Percentiles rank a stretch among this genome's conserved stretches.
These are phyloP conservation scores for Umbelopsis ramanniana DNA, from an alignment of 192 early-diverging fungal species.

Conservation along the genomic window DNA sequence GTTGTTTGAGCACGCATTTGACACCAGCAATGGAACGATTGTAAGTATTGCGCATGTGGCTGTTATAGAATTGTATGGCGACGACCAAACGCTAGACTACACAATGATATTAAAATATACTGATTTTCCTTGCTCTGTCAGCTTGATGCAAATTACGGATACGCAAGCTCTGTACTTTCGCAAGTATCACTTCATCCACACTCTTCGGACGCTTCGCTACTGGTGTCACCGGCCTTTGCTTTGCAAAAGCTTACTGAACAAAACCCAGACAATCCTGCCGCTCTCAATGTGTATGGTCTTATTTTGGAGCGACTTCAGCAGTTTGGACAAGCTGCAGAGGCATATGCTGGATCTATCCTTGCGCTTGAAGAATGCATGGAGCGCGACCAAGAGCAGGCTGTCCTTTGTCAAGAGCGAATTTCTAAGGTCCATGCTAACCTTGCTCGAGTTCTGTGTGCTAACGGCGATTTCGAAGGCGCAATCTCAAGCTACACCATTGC, in stretches of 20 bases:
- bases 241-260: conserved; percentile 71
- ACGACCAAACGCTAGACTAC: not conserved
- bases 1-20: conserved; percentile 80
- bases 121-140: conserved; percentile 20
- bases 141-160: conserved; percentile 70
- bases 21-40: conserved; percentile 60
- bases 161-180: conserved; percentile 27
- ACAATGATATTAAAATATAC: not conserved
- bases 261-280: conserved; percentile 54
- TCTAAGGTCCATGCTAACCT: conserved; percentile 65
- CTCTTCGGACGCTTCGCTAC: conserved; percentile 24
- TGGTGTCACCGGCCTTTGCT: conserved; percentile 60
- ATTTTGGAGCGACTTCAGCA: conserved; percentile 76
- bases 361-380: conserved; percentile 39
- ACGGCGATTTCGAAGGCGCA: conserved; percentile 60
- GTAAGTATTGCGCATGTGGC: conserved; percentile 34
- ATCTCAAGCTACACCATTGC: conserved; percentile 55
- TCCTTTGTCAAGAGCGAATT: conserved; percentile 28
- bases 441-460: conserved; percentile 70
- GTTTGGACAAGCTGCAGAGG: conserved; percentile 66
- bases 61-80: not conserved
- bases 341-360: conserved; percentile 59
- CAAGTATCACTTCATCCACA: conserved; percentile 3
- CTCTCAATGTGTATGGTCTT: conserved; percentile 74
- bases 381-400: not conserved